phyloP scores from a whole-genome alignment of 768 basidiomycete genomes.

The Lentinula sp. region DNA sequence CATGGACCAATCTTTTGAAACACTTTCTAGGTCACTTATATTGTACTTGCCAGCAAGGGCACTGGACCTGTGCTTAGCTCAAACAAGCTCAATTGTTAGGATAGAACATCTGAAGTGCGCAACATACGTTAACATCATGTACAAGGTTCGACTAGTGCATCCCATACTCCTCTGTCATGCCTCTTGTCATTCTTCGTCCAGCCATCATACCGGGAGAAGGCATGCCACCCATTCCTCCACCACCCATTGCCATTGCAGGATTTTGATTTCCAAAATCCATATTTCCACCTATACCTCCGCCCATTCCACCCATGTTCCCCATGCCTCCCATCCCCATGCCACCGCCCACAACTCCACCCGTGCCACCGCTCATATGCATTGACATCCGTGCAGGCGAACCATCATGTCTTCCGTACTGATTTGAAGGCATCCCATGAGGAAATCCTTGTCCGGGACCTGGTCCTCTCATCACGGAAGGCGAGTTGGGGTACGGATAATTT shows the following conservation, averaged over 20 bases:
- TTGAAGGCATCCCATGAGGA: constrained; percentile 11
- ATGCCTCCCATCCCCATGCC: constrained; percentile 19
- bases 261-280: constrained; percentile 24
- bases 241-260: constrained; percentile 5
- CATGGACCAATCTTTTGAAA: too few species aligned
- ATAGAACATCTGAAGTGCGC: too few species aligned
- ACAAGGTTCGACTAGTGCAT: background rate
- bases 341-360: constrained; percentile 10
- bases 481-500: constrained; percentile 26
- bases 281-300: background rate
- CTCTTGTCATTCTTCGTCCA: constrained; percentile 1
- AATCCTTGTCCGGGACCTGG: constrained; percentile 19
- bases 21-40: too few species aligned
- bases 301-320: background rate
- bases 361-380: constrained; percentile 19
- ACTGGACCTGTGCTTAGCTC: too few species aligned
- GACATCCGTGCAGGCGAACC: constrained; percentile 22
- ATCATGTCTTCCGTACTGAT: constrained; percentile 15
- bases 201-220: constrained; percentile 13
- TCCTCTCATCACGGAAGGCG: constrained; percentile 22
- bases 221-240: constrained; percentile 23
- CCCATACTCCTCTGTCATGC: constrained; percentile 4
- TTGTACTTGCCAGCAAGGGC: too few species aligned
- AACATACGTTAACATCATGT: too few species aligned
- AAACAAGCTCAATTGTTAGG: too few species aligned